Evolutionary conservation across 2,329 filamentous ascomycete species (phyloP).

Genomic region (Hymenoscyphus albidus): DNA sequence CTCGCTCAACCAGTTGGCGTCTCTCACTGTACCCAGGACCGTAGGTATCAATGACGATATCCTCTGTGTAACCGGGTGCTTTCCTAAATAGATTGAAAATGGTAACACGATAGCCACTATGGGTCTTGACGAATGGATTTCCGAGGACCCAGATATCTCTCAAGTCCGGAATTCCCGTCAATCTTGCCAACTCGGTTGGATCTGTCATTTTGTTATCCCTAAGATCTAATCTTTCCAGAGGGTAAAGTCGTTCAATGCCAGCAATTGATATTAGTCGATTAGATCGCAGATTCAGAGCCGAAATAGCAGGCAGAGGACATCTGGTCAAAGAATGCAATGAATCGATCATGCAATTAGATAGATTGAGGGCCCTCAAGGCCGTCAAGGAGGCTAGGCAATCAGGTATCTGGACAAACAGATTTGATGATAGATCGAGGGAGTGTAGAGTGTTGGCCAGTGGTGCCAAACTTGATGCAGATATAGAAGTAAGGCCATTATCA

Average conservation of each 20-base stretch:
- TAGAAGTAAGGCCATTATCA: conserved; percentile 83
- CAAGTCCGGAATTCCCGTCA: conserved; percentile 88
- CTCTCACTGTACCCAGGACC: conserved; percentile 82
- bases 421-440: conserved; percentile 87
- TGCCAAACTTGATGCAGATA: conserved; percentile 69
- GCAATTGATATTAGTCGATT: conserved; percentile 85
- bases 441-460: conserved; percentile 85
- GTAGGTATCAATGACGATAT: conserved; percentile 81
- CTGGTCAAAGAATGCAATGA: conserved; percentile 82
- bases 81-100: conserved; percentile 96
- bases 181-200: conserved; percentile 80
- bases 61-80: conserved; percentile 84
- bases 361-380: conserved; percentile 83
- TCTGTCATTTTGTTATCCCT: conserved; percentile 90
- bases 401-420: conserved; percentile 90
- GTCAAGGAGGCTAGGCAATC: conserved; percentile 84
- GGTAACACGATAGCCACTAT: conserved; percentile 77
- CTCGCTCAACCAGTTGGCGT: conserved; percentile 78
- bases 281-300: conserved; percentile 82
- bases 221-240: conserved; percentile 84
- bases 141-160: conserved; percentile 88
- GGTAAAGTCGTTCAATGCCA: conserved; percentile 83
- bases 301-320: conserved; percentile 88
- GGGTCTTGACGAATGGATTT: conserved; percentile 87
- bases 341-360: conserved; percentile 97